Evolutionary conservation across 495 filamentous ascomycete species (phyloP).

Genomic region (Glarea lozoyensis): DNA sequence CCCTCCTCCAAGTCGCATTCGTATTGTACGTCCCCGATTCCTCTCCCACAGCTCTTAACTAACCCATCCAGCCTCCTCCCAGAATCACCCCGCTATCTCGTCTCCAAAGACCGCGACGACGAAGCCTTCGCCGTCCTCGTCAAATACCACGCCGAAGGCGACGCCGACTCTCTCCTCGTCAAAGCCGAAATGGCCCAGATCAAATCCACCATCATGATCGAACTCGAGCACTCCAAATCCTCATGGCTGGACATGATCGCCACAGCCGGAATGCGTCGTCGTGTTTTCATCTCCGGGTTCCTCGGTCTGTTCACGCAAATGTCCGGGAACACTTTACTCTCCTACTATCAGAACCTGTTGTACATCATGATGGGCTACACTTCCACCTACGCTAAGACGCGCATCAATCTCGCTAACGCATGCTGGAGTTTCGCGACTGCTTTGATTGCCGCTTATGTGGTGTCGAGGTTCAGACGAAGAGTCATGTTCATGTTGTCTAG

Average conservation of each 20-base stretch:
- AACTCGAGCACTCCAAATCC: slow-evolving; percentile 30
- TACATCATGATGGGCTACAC: slow-evolving; percentile 5
- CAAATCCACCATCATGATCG: slow-evolving; percentile 38
- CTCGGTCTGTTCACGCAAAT: slow-evolving; percentile 44
- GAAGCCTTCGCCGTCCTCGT: slow-evolving; percentile 44
- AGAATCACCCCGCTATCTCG: slow-evolving; percentile 45
- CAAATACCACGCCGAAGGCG: slow-evolving; percentile 46
- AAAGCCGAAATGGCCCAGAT: slow-evolving; percentile 46
- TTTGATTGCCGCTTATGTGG: slow-evolving; percentile 42
- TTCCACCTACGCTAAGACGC: not conserved
- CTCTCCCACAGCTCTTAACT: not conserved
- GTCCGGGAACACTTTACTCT: slow-evolving; percentile 43
- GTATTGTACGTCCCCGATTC: slow-evolving; percentile 1
- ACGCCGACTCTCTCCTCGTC: slow-evolving; percentile 40
- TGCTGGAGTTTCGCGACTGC: slow-evolving; percentile 48
- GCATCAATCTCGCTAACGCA: slow-evolving; percentile 30
- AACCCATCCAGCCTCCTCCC: slow-evolving; percentile 23
- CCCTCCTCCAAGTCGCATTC: slow-evolving; percentile 1
- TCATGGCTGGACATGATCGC: slow-evolving; percentile 36
- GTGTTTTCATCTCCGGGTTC: slow-evolving; percentile 37
- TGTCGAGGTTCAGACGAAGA: slow-evolving; percentile 44
- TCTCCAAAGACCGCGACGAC: slow-evolving; percentile 46
- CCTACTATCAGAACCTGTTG: slow-evolving; percentile 16
- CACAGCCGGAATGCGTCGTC: slow-evolving; percentile 39
- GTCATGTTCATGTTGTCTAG: slow-evolving; percentile 44